Conservation (phyloP, 1,139 yeast species). For the Pichia sp. region DNA sequence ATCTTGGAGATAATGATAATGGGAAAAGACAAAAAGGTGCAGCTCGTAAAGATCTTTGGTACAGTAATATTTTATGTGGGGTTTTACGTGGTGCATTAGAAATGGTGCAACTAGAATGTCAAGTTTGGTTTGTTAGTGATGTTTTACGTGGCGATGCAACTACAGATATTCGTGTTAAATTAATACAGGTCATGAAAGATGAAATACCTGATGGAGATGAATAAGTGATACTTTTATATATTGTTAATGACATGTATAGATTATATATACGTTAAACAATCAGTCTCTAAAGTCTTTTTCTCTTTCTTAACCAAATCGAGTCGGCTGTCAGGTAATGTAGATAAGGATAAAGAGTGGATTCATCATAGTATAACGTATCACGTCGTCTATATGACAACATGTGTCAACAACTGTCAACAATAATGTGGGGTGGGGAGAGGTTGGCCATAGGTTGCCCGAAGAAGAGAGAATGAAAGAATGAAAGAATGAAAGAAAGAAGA, state of each 20-base stretch:
- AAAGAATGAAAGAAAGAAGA: neutral
- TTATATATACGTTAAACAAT: conserved; percentile 1
- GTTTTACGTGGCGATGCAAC: conserved; percentile 73
- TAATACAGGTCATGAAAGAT: conserved; percentile 73
- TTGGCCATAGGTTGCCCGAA: neutral
- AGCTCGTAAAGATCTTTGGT: conserved; percentile 78
- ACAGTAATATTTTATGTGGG: conserved; percentile 84
- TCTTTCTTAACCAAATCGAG: conserved; percentile 14
- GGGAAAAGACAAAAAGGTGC: conserved; percentile 32
- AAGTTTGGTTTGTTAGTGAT: conserved; percentile 74
- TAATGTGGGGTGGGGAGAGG: too few relatives aligned
- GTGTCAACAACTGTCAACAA: conserved; percentile 6
- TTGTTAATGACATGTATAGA: neutral
- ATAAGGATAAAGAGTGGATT: conserved; percentile 26
- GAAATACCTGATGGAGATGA: conserved; percentile 98
- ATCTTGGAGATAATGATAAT: neutral
- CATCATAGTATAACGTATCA: conserved; percentile 19
- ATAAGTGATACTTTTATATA: conserved; percentile 27
- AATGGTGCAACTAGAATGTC: conserved; percentile 93
- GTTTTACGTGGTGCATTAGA: conserved; percentile 87
- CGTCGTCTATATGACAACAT: conserved; percentile 1
- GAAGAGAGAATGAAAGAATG: neutral
- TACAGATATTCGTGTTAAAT: conserved; percentile 72
- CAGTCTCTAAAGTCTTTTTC: conserved; percentile 6
- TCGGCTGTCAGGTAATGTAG: conserved; percentile 31